Evolutionary conservation across 108 stramenopile genomes (phyloP).

Genomic region (Parmales sp.): DNA sequence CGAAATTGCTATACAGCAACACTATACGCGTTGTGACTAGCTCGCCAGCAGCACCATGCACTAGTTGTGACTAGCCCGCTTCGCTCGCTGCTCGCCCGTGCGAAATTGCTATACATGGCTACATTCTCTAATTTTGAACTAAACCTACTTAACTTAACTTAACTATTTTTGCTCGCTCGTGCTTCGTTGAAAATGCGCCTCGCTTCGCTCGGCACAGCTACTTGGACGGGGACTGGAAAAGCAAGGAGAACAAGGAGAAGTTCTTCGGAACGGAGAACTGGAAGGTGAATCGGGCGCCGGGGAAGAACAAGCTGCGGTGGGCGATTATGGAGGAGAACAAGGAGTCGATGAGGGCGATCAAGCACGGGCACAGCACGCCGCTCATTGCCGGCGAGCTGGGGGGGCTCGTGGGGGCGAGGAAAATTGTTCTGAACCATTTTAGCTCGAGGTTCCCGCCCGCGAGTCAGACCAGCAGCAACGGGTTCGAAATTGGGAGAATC

Average conservation of each 20-base stretch:
- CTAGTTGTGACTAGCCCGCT: no score
- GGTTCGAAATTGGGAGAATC: no score
- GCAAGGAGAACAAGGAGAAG: not conserved
- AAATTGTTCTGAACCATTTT: slow-evolving; percentile 71
- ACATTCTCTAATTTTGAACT: not conserved
- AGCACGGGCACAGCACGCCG: slow-evolving; percentile 11
- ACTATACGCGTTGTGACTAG: slow-evolving; percentile 36
- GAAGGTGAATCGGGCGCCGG: no score
- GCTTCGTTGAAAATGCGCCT: no score
- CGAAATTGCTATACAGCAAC: slow-evolving; percentile 37
- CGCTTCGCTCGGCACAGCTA: no score
- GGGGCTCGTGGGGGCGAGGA: slow-evolving; percentile 50
- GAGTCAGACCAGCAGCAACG: no score
- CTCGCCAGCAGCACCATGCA: no score
- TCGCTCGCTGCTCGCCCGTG: no score
- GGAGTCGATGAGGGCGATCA: not conserved
- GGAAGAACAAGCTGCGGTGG: no score
- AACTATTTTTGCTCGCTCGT: not conserved
- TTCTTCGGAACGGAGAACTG: no score
- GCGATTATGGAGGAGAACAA: no score
- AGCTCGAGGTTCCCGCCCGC: slow-evolving; percentile 59
- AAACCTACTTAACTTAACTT: not conserved
- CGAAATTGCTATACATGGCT: no score
- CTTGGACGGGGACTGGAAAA: not conserved
- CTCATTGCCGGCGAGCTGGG: slow-evolving; percentile 62